Conservation (phyloP, 2,329 filamentous ascomycete genomes). For the Cladophialophora carrionii region DNA sequence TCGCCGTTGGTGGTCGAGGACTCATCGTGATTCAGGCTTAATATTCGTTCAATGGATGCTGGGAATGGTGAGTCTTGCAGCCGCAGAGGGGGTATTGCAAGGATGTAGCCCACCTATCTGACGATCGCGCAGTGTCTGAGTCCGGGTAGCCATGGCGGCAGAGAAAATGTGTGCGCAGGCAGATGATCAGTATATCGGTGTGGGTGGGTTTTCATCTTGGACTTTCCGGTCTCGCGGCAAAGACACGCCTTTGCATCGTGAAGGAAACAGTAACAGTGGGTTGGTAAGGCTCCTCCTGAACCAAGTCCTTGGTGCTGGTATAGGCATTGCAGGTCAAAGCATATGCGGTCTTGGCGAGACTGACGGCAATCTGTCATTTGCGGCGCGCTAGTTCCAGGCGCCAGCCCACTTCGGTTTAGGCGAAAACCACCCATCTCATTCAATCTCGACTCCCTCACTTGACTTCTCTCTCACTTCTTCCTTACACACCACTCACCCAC, state of each 20-base stretch:
- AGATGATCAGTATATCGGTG: not conserved
- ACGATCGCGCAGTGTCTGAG: constrained; percentile 67
- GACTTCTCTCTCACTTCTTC: constrained; percentile 22
- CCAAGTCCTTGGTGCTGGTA: not conserved
- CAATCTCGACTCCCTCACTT: constrained; percentile 15
- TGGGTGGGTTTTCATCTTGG: constrained; percentile 17
- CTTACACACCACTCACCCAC: constrained; percentile 19
- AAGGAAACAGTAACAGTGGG: not conserved
- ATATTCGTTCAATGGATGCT: constrained; percentile 93
- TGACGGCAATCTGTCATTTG: constrained; percentile 23
- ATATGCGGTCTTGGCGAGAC: constrained; percentile 3
- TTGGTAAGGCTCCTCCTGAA: constrained; percentile 14
- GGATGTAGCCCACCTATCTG: constrained; percentile 64
- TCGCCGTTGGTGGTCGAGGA: constrained; percentile 22
- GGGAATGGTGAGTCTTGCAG: constrained; percentile 33
- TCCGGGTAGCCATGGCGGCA: constrained; percentile 33
- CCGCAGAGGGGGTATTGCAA: constrained; percentile 35
- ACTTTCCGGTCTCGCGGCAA: constrained; percentile 3
- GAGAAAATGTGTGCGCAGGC: constrained; percentile 1
- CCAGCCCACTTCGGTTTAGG: constrained; percentile 11
- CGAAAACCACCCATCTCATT: not conserved
- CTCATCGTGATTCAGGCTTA: constrained; percentile 82
- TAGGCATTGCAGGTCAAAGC: constrained; percentile 4
- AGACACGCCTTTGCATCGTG: not conserved
- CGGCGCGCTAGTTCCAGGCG: not conserved